Evolutionary conservation across 2,329 filamentous ascomycete genomes (phyloP).

Genomic region (Scytalidium sp.): DNA sequence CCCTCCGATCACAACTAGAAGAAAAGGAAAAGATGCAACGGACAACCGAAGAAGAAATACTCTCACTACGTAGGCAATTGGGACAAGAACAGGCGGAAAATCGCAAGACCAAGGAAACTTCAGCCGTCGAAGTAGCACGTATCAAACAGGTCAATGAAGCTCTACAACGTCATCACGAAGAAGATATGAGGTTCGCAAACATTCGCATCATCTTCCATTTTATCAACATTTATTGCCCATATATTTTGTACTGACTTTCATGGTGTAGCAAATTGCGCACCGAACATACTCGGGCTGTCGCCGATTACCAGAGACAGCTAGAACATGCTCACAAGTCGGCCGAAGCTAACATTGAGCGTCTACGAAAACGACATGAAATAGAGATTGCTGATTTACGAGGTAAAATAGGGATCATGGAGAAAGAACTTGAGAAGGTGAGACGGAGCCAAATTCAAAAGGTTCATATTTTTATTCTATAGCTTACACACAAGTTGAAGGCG

Average conservation of each 20-base stretch:
- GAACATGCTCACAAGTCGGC: constrained; percentile 45
- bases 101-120: constrained; percentile 59
- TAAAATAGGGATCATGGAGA: constrained; percentile 59
- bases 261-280: constrained; percentile 22
- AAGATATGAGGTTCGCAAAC: constrained; percentile 52
- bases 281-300: constrained; percentile 28
- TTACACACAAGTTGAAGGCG: constrained; percentile 38
- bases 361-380: constrained; percentile 49
- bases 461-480: neutral
- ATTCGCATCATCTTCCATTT: neutral
- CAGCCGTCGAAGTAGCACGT: constrained; percentile 46
- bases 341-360: constrained; percentile 47
- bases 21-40: constrained; percentile 60
- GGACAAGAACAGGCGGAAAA: constrained; percentile 75
- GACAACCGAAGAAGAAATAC: constrained; percentile 42
- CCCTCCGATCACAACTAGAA: constrained; percentile 72
- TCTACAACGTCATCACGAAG: constrained; percentile 67
- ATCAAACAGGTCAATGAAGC: constrained; percentile 59
- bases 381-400: constrained; percentile 62
- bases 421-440: constrained; percentile 57
- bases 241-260: constrained; percentile 16
- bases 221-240: constrained; percentile 1
- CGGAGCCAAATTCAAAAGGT: neutral
- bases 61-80: constrained; percentile 50
- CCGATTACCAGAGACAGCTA: constrained; percentile 38